Conservation (phyloP, 352 stramenopile species). For the Globisporangium alternatum region DNA sequence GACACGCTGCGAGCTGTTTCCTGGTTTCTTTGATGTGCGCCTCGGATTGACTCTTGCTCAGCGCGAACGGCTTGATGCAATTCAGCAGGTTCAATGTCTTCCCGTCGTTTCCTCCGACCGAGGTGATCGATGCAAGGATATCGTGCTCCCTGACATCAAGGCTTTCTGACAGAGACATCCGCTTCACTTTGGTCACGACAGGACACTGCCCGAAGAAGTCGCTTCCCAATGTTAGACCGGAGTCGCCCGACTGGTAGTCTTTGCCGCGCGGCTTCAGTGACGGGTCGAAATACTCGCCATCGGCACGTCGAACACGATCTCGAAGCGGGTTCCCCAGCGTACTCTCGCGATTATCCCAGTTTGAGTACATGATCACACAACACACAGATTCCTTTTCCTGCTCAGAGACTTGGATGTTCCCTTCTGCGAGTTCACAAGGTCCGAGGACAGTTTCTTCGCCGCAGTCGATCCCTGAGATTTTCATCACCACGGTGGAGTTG, state of each 20-base stretch:
- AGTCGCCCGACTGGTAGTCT: constrained; percentile 34
- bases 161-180: constrained; percentile 23
- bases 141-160: constrained; percentile 23
- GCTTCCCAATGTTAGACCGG: constrained; percentile 36
- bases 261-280: constrained; percentile 31
- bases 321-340: constrained; percentile 28
- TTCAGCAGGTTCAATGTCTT: constrained; percentile 35
- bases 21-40: constrained; percentile 31
- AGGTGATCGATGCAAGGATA: constrained; percentile 42
- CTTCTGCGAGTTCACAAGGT: constrained; percentile 38
- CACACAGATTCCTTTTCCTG: constrained; percentile 11
- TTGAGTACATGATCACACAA: constrained; percentile 29
- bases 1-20: constrained; percentile 26
- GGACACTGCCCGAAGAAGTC: constrained; percentile 63
- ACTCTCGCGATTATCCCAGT: constrained; percentile 39
- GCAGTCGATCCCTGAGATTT: constrained; percentile 32
- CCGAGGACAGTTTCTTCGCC: constrained; percentile 29
- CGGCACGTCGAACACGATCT: constrained; percentile 17
- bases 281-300: constrained; percentile 28
- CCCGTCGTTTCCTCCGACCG: constrained; percentile 23
- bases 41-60: constrained; percentile 25
- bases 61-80: constrained; percentile 48
- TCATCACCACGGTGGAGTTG: constrained; percentile 33
- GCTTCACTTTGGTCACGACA: constrained; percentile 37
- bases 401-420: constrained; percentile 6